These are phyloP conservation scores for Penicillium cataractarum DNA, from an alignment of 495 filamentous ascomycete species.

Conservation along the genomic window DNA sequence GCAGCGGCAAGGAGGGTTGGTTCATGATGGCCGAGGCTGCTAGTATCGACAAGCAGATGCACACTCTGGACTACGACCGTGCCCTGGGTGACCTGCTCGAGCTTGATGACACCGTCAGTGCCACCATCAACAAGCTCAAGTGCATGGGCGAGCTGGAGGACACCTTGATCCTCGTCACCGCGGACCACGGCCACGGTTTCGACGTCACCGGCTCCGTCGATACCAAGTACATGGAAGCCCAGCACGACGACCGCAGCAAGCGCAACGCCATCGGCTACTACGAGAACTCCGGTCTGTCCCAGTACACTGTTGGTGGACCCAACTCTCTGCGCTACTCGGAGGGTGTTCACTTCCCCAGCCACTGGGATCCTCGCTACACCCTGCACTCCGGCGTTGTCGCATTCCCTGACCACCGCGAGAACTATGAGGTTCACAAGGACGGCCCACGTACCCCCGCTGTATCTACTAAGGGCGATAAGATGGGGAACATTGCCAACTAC, in stretches of 20 bases:
- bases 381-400: constrained; percentile 66
- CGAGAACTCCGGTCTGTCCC: constrained; percentile 65
- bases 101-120: constrained; percentile 72
- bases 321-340: constrained; percentile 57
- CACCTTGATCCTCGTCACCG: constrained; percentile 71
- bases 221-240: constrained; percentile 60
- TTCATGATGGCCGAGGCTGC: constrained; percentile 79
- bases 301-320: constrained; percentile 59
- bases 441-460: constrained; percentile 61
- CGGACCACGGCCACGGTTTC: constrained; percentile 80
- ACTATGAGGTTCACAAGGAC: constrained; percentile 62
- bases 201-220: constrained; percentile 62
- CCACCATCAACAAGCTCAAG: constrained; percentile 65
- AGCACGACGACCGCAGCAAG: constrained; percentile 63
- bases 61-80: constrained; percentile 73
- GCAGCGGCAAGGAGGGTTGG: constrained; percentile 66
- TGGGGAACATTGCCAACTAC: constrained; percentile 61
- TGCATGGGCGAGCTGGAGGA: constrained; percentile 59
- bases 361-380: constrained; percentile 78
- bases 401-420: constrained; percentile 68
- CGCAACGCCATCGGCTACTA: constrained; percentile 70
- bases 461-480: constrained; percentile 32
- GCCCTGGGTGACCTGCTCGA: constrained; percentile 75
- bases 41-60: constrained; percentile 82
- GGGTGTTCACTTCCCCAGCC: constrained; percentile 68